These are phyloP conservation scores for Aspergillaceae sp. DNA, from an alignment of 2,329 filamentous ascomycete species.

Conservation along the genomic window DNA sequence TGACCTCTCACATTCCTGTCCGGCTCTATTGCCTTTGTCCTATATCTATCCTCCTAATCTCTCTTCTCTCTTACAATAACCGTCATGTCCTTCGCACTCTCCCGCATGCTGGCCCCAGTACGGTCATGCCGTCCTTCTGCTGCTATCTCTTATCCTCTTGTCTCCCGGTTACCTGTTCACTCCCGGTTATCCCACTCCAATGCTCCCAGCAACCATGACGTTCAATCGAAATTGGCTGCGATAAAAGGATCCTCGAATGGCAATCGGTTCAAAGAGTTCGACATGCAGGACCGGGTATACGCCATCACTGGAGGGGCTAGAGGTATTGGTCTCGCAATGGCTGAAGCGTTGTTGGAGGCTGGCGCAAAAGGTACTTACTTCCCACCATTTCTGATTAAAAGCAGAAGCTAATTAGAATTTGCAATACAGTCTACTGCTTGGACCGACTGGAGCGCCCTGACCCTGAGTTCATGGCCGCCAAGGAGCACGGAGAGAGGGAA, in stretches of 20 bases:
- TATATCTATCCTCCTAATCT: too few relatives aligned
- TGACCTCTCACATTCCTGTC: not conserved
- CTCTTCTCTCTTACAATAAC: not conserved
- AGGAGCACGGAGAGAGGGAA: constrained; percentile 26
- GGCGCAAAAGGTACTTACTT: constrained; percentile 35
- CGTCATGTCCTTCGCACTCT: constrained; percentile 7
- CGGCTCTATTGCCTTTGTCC: too few relatives aligned
- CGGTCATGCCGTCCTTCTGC: constrained; percentile 5
- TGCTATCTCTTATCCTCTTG: constrained; percentile 3
- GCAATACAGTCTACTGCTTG: constrained; percentile 38
- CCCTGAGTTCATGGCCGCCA: constrained; percentile 33
- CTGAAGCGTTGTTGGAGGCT: constrained; percentile 40
- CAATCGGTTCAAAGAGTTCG: constrained; percentile 36
- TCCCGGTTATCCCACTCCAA: constrained; percentile 11
- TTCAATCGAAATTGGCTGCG: constrained; percentile 23
- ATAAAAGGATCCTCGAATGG: constrained; percentile 14
- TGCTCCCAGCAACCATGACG: constrained; percentile 16
- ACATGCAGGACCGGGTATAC: constrained; percentile 34
- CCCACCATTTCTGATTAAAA: not conserved
- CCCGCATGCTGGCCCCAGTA: constrained; percentile 9
- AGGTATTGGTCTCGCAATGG: constrained; percentile 39
- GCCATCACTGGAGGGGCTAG: constrained; percentile 37
- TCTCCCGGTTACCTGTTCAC: not conserved
- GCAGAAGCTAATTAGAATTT: not conserved
- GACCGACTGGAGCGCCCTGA: constrained; percentile 39